Evolutionary conservation across 1,284 basidiomycete species (phyloP).

Genomic region (Ustilago lituana): DNA sequence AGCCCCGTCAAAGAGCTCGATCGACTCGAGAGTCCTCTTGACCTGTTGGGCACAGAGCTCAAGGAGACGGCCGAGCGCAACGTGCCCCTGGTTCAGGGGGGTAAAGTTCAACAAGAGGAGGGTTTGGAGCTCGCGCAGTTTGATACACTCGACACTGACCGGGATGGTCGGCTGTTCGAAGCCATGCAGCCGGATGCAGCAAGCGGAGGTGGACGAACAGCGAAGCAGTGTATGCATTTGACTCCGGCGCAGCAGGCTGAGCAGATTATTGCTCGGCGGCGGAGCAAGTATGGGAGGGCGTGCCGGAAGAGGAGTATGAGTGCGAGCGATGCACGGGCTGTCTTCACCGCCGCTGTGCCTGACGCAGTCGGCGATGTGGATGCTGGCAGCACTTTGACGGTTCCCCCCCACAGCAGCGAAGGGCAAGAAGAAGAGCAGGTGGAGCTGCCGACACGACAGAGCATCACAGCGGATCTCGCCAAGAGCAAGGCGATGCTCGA

Average conservation of each 20-base stretch:
- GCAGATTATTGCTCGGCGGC: conserved; percentile 55
- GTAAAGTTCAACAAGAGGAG: neutral
- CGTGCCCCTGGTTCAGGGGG: neutral
- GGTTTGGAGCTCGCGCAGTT: too few species aligned
- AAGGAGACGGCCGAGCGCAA: conserved; percentile 23
- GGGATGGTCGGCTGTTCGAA: conserved; percentile 8
- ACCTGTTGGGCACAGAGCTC: conserved; percentile 53
- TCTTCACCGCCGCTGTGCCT: conserved; percentile 33
- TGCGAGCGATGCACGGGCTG: conserved; percentile 43
- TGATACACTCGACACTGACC: conserved; percentile 7
- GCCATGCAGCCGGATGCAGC: conserved; percentile 3
- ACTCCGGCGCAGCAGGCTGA: conserved; percentile 60
- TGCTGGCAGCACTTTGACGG: conserved; percentile 5
- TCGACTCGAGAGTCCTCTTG: conserved; percentile 47
- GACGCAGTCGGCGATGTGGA: conserved; percentile 10
- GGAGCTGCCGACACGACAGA: conserved; percentile 44
- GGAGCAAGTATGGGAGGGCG: conserved; percentile 52
- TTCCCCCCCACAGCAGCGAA: conserved; percentile 8
- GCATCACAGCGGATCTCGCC: conserved; percentile 53
- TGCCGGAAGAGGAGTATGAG: conserved; percentile 54
- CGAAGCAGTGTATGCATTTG: conserved; percentile 30
- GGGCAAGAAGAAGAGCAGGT: conserved; percentile 26
- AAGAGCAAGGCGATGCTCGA: conserved; percentile 55
- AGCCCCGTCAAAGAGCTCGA: conserved; percentile 48
- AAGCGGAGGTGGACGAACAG: too few species aligned